These are phyloP conservation scores for Aspergillus sp. DNA, from an alignment of 2,329 filamentous ascomycete genomes.

Conservation along the genomic window DNA sequence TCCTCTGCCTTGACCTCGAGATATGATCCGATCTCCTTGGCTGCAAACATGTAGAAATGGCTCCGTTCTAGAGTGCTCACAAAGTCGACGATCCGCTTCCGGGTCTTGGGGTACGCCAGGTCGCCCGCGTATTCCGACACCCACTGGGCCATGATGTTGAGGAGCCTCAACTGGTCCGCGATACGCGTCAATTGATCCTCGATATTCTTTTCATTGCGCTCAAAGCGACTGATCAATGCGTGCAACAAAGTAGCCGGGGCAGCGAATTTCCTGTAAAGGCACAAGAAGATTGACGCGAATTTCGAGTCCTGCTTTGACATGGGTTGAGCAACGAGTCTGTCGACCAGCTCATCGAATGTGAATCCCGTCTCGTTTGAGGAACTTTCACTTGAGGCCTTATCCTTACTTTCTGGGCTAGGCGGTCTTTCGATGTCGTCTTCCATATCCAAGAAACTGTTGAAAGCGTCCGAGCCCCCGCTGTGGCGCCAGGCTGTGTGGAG, in stretches of 20 bases:
- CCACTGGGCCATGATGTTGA: conserved; percentile 87
- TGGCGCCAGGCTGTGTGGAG: conserved; percentile 44
- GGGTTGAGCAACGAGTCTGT: conserved; percentile 80
- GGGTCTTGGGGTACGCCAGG: conserved; percentile 79
- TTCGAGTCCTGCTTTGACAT: conserved; percentile 87
- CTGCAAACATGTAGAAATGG: conserved; percentile 81
- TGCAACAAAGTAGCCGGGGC: conserved; percentile 78
- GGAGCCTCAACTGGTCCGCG: conserved; percentile 78
- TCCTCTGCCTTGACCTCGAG: conserved; percentile 79
- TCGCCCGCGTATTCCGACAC: conserved; percentile 88
- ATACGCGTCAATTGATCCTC: conserved; percentile 77
- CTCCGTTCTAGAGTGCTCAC: conserved; percentile 74
- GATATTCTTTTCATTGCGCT: conserved; percentile 74
- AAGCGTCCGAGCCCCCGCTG: conserved; percentile 47
- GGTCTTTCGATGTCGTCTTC: conserved; percentile 46
- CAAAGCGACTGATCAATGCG: conserved; percentile 66
- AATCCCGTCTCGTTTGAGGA: conserved; percentile 42
- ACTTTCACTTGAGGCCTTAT: conserved; percentile 38
- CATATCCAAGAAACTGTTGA: conserved; percentile 49
- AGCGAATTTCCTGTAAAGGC: conserved; percentile 91
- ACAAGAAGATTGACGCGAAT: conserved; percentile 86
- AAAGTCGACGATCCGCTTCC: conserved; percentile 74
- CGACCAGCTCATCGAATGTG: conserved; percentile 72
- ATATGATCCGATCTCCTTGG: conserved; percentile 81
- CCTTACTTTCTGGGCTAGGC: conserved; percentile 37